Evolutionary conservation across 257 asterid genomes (phyloP).

Genomic region (Orobanche coerulescens): DNA sequence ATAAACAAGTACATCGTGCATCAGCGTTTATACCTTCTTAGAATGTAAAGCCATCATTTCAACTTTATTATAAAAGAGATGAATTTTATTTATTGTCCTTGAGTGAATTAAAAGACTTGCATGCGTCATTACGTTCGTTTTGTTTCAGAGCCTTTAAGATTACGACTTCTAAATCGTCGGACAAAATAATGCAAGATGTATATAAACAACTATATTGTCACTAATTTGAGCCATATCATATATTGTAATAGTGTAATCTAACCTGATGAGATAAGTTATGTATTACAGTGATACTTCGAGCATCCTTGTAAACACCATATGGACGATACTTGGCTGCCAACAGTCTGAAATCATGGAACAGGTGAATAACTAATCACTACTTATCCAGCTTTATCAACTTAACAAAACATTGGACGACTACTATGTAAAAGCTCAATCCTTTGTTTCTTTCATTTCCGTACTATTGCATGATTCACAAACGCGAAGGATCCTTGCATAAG

Average conservation of each 20-base stretch:
- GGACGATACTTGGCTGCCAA: constrained; percentile 96
- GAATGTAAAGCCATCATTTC: neutral
- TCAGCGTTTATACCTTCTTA: neutral
- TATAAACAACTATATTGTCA: neutral
- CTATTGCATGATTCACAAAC: neutral
- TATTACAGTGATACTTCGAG: constrained; percentile 72
- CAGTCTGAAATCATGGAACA: constrained; percentile 47
- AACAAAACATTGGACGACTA: neutral
- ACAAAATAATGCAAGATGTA: neutral
- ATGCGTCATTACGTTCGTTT: neutral
- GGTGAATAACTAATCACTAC: constrained; percentile 13
- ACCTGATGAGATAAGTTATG: constrained; percentile 99
- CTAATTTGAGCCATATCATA: neutral
- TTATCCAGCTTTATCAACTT: constrained; percentile 7
- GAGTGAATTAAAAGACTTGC: neutral
- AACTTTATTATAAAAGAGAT: neutral
- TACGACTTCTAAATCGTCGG: neutral
- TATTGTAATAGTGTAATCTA: neutral
- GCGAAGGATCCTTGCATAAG: neutral
- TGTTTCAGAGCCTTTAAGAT: neutral
- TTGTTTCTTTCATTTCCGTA: neutral
- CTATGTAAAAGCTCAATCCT: neutral
- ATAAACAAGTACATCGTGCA: constrained; percentile 19
- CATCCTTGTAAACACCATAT: constrained; percentile 85
- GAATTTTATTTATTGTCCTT: neutral